Conservation (phyloP, 352 stramenopile species). For the Pythium phragmitis region DNA sequence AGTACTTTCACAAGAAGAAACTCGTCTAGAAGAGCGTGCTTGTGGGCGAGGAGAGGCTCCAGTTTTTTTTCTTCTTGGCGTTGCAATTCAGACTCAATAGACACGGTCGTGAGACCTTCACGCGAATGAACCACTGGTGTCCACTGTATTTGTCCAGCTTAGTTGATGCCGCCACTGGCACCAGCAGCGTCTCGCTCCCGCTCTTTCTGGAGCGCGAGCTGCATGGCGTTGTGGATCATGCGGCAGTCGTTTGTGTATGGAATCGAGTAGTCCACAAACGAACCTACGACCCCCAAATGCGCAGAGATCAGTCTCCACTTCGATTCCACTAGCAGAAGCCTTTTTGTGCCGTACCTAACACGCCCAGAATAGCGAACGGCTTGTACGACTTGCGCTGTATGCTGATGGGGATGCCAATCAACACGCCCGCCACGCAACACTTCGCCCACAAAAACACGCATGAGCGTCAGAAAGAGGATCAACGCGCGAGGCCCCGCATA, state of each 20-base stretch:
- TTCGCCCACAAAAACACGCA: constrained; percentile 14
- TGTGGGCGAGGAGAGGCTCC: neutral
- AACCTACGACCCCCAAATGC: constrained; percentile 37
- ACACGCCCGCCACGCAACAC: constrained; percentile 76
- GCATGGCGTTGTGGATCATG: constrained; percentile 77
- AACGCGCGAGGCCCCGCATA: neutral
- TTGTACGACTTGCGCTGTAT: constrained; percentile 81
- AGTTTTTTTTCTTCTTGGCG: neutral
- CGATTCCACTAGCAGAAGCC: neutral
- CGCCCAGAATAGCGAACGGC: constrained; percentile 71
- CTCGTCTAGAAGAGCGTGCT: constrained; percentile 44
- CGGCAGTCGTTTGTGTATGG: constrained; percentile 81
- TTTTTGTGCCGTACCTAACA: constrained; percentile 50
- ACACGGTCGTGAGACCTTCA: neutral
- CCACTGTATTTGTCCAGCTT: neutral
- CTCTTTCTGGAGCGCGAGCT: constrained; percentile 68
- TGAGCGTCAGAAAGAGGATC: neutral
- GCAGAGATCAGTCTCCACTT: neutral
- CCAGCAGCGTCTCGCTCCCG: constrained; percentile 36
- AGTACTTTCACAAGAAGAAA: constrained; percentile 88
- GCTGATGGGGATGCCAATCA: constrained; percentile 82
- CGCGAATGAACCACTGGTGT: neutral
- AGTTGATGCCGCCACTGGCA: constrained; percentile 4
- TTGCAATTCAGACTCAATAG: neutral
- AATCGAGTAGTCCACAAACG: constrained; percentile 84